Evolutionary conservation across 2,329 filamentous ascomycete genomes (phyloP).

Genomic region (Beauveria rudraprayagi): DNA sequence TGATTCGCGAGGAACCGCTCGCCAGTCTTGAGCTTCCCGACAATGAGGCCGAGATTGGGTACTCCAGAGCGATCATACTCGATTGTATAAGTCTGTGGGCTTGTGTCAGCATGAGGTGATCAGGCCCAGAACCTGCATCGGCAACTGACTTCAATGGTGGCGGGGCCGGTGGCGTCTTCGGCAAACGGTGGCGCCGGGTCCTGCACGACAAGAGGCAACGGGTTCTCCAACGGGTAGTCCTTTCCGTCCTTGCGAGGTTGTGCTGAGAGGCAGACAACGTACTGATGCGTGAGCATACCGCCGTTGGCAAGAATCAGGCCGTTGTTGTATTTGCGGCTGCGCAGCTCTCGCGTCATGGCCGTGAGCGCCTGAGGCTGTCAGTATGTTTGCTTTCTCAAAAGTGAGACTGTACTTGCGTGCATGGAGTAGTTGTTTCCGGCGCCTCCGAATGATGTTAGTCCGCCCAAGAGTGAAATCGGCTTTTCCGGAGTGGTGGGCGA

Average conservation of each 20-base stretch:
- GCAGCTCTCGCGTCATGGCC: slow-evolving; percentile 46
- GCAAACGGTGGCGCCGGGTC: slow-evolving; percentile 14
- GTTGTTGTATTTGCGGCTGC: slow-evolving; percentile 34
- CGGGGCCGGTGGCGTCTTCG: slow-evolving; percentile 16
- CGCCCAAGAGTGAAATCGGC: slow-evolving; percentile 54
- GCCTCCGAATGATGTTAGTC: slow-evolving; percentile 60
- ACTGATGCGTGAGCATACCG: slow-evolving; percentile 57
- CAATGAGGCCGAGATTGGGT: slow-evolving; percentile 16
- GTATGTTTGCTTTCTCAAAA: background rate
- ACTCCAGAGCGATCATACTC: slow-evolving; percentile 20
- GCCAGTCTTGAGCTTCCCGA: slow-evolving; percentile 17
- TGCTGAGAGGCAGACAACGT: slow-evolving; percentile 50
- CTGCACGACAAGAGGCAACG: slow-evolving; percentile 7
- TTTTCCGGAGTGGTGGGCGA: slow-evolving; percentile 36
- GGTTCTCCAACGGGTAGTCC: slow-evolving; percentile 14
- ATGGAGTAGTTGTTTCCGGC: slow-evolving; percentile 66
- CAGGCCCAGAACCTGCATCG: background rate
- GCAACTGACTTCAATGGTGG: slow-evolving; percentile 20
- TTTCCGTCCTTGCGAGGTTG: slow-evolving; percentile 22
- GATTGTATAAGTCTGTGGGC: slow-evolving; percentile 23
- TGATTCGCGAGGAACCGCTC: slow-evolving; percentile 23
- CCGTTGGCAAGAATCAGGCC: slow-evolving; percentile 59
- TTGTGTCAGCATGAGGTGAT: background rate
- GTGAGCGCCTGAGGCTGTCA: slow-evolving; percentile 30
- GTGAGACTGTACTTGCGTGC: slow-evolving; percentile 44